Evolutionary conservation across 805 yeast genomes (phyloP).

Genomic region (Candida coquimbonensis): DNA sequence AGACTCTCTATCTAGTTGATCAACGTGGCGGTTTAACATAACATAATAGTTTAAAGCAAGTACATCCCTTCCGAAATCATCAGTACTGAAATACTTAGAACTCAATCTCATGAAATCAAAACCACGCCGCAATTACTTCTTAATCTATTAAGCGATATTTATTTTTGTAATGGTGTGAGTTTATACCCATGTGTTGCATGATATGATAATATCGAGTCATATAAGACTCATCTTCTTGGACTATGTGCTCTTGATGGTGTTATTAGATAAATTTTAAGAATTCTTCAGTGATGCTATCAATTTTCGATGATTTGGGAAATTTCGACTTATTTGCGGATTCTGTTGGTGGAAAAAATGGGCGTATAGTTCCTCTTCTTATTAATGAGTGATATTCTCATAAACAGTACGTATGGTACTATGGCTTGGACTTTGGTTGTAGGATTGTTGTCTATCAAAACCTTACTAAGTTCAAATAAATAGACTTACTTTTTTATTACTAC

Average conservation of each 20-base stretch:
- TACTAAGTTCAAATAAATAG: no score
- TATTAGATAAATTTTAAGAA: constrained; percentile 52
- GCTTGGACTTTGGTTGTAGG: no score
- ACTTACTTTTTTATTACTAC: no score
- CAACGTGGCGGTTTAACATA: constrained; percentile 40
- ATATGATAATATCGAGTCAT: constrained; percentile 42
- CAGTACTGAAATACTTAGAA: constrained; percentile 60
- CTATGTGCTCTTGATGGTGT: constrained; percentile 41
- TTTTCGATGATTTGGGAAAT: constrained; percentile 18
- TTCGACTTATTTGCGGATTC: no score
- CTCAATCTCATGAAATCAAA: constrained; percentile 60
- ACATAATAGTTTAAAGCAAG: constrained; percentile 48
- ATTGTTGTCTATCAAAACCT: no score
- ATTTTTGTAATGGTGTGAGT: constrained; percentile 45
- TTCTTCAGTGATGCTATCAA: constrained; percentile 47
- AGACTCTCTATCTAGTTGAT: constrained; percentile 31
- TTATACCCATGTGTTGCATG: constrained; percentile 36
- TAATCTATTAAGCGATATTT: constrained; percentile 41
- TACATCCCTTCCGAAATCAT: constrained; percentile 75
- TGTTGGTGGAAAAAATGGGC: no score
- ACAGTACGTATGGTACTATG: no score
- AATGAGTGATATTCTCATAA: no score
- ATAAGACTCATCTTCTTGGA: constrained; percentile 44
- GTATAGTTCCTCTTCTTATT: no score
- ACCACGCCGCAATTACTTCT: constrained; percentile 76